Base-by-base conservation (phyloP, 2,329 filamentous ascomycete species). In the Microcyclosporella mali region DNA sequence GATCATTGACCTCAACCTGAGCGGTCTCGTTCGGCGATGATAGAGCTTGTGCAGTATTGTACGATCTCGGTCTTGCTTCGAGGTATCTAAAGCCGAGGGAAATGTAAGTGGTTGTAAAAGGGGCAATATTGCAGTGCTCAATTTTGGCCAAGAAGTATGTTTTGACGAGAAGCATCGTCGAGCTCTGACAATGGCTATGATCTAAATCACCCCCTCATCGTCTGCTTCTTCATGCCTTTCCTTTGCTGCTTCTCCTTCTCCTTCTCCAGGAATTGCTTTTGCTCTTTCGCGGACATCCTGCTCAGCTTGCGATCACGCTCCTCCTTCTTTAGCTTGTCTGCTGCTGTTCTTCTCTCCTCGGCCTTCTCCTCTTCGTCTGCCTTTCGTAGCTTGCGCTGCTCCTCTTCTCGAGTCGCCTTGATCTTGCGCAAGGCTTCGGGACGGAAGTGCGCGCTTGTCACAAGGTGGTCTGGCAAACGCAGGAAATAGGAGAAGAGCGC, bases 401-500 rank as follows among this genome's bases (percentile, higher is more conserved):
- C 82, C 43, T 86, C 82, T 33, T 97, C 90, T 51, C 92, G 88
- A 27, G 82, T 82, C 49, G 72, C 72, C 59, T 81, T 81, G 54
- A 98, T 76, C 73, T 94, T 94, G 66, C 86, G 86, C 64, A 84
- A 70, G 27, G 95, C 88, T 72, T 97, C 71, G 29, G 86, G 80
- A 10, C 92, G 86, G 81, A 95, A 95, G 67, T 87, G 89, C 9
- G 80, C 89, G 18, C 70, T 69, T 43, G 79, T 71, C 43, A 84
- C 88, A 37, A 98, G 83, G 55, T 77, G 72, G 63, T 98, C 92
- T 31, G 88, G 77, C n/a, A 95, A 70, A 51, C 86, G 84, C 41
- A 95, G 67, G 73, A 61, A 94, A 68, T 85, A 81, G 29, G 77
- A 70, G 71, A 95, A 88, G 47, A 97, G 69, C 18, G 87, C 82